phyloP scores from a whole-genome alignment of 1,139 yeast genomes.

The Taphrina deformans region DNA sequence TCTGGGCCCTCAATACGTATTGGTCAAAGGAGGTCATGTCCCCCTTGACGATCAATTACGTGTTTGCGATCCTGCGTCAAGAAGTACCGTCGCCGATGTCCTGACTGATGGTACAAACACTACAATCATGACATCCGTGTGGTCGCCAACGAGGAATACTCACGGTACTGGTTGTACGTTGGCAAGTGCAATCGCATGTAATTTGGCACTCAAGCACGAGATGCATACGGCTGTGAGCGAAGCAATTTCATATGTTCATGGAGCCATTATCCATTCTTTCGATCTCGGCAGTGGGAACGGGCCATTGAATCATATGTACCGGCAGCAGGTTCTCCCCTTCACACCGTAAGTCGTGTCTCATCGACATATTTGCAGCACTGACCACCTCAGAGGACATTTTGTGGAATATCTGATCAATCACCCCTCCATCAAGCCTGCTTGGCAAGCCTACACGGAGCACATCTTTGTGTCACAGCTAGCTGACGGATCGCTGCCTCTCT shows the following conservation, averaged over 20 bases:
- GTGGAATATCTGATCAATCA: constrained; percentile 58
- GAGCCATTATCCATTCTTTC: constrained; percentile 52
- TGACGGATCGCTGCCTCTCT: constrained; percentile 53
- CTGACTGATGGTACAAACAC: constrained; percentile 55
- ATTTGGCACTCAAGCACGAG: constrained; percentile 58
- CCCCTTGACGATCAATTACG: constrained; percentile 45
- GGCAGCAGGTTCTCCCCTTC: constrained; percentile 42
- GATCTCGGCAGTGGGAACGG: constrained; percentile 43
- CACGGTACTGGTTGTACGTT: constrained; percentile 95
- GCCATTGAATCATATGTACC: constrained; percentile 40
- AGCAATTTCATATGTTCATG: constrained; percentile 66
- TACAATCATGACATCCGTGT: constrained; percentile 55
- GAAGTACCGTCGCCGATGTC: constrained; percentile 55
- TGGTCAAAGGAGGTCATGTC: constrained; percentile 85
- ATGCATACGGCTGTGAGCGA: constrained; percentile 56
- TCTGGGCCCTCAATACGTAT: constrained; percentile 56
- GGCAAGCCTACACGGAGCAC: constrained; percentile 64
- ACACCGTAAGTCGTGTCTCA: background rate
- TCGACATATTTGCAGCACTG: constrained; percentile 19
- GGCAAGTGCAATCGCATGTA: constrained; percentile 77
- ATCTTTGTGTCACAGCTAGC: constrained; percentile 61
- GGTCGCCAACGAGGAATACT: constrained; percentile 56
- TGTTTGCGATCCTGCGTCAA: constrained; percentile 36
- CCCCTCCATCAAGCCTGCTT: constrained; percentile 52
- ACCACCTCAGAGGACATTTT: constrained; percentile 48